These are phyloP conservation scores for Davidsoniella virescens DNA, from an alignment of 2,329 filamentous ascomycete genomes.

Conservation along the genomic window DNA sequence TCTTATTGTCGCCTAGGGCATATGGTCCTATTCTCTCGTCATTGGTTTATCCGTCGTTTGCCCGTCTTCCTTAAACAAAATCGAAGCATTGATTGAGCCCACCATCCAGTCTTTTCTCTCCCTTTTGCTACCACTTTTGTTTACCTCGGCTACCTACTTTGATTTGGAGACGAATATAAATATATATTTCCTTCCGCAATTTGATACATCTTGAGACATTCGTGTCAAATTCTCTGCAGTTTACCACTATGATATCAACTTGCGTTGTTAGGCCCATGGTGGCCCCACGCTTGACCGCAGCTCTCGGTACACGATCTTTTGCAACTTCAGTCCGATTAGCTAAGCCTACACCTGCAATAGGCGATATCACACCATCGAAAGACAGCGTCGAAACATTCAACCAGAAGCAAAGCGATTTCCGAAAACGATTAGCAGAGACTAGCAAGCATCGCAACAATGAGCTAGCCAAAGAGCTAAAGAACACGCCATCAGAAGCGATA, in stretches of 20 bases:
- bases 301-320: slow-evolving; percentile 1
- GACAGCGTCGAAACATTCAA: slow-evolving; percentile 62
- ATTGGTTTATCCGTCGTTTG: slow-evolving; percentile 3
- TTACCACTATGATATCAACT: background rate
- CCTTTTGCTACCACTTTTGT: background rate
- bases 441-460: slow-evolving; percentile 43
- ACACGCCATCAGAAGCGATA: slow-evolving; percentile 2
- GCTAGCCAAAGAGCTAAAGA: slow-evolving; percentile 6
- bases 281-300: slow-evolving; percentile 25
- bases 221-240: background rate
- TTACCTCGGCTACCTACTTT: slow-evolving; percentile 1
- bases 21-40: no score
- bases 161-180: background rate
- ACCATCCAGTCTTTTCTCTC: background rate
- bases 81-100: no score
- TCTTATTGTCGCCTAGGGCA: background rate
- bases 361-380: slow-evolving; percentile 56
- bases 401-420: slow-evolving; percentile 69
- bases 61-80: background rate
- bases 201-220: background rate
- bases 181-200: background rate
- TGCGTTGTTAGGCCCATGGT: background rate
- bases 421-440: slow-evolving; percentile 60
- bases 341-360: slow-evolving; percentile 53
- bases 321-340: slow-evolving; percentile 18